Conservation (phyloP, 345 rosid species). For the Geranium brycei region DNA sequence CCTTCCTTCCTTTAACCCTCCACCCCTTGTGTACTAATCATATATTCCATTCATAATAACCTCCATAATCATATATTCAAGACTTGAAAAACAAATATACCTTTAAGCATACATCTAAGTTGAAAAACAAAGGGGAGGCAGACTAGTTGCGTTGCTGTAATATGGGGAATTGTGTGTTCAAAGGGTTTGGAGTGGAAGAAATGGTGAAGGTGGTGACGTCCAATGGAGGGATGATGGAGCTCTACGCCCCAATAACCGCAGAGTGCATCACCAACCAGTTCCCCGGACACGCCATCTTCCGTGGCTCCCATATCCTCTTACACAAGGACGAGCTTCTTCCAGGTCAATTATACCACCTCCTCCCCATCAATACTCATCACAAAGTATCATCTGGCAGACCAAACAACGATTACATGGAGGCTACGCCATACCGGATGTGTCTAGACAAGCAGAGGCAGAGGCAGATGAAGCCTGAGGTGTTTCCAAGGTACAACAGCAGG, state of each 20-base stretch:
- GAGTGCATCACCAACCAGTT: conserved; percentile 40
- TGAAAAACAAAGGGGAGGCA: too few species aligned
- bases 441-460: not conserved
- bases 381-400: too few species aligned
- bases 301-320: conserved; percentile 37
- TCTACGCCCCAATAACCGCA: conserved; percentile 42
- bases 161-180: conserved; percentile 81
- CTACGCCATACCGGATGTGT: conserved; percentile 53
- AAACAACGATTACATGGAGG: too few species aligned
- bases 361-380: conserved; percentile 23
- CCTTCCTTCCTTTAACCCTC: too few species aligned
- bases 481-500: conserved; percentile 22
- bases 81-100: too few species aligned
- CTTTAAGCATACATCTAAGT: too few species aligned
- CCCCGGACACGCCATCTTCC: conserved; percentile 50
- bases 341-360: conserved; percentile 47
- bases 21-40: too few species aligned
- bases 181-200: conserved; percentile 35
- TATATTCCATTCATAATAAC: too few species aligned
- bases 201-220: conserved; percentile 40
- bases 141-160: too few species aligned
- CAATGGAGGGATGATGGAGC: conserved; percentile 53
- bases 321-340: conserved; percentile 31
- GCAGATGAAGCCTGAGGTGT: conserved; percentile 16
- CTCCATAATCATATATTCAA: too few species aligned